These are phyloP conservation scores for Annulohypoxylon nitens DNA, from an alignment of 495 filamentous ascomycete genomes.

Conservation along the genomic window DNA sequence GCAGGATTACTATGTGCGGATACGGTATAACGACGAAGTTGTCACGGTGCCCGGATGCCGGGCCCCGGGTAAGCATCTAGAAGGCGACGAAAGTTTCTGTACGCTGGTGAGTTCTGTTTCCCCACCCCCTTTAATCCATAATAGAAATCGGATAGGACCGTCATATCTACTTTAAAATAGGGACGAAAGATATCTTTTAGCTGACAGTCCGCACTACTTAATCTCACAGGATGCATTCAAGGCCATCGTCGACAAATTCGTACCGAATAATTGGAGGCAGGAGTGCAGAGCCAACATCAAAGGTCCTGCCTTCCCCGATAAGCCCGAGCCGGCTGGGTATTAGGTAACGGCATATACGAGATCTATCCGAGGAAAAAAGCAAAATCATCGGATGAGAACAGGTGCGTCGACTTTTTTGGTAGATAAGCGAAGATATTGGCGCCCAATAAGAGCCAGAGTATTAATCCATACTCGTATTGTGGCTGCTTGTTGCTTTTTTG, in stretches of 20 bases:
- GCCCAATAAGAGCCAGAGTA: neutral
- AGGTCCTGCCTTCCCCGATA: slow-evolving; percentile 64
- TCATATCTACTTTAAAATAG: neutral
- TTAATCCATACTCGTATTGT: neutral
- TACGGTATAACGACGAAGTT: slow-evolving; percentile 89
- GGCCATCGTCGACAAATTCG: slow-evolving; percentile 88
- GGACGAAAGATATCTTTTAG: neutral
- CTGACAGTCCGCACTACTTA: slow-evolving; percentile 14
- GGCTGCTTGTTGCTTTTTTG: neutral
- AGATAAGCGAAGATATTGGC: neutral
- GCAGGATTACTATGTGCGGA: slow-evolving; percentile 87
- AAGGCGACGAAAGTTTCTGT: slow-evolving; percentile 92
- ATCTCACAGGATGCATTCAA: slow-evolving; percentile 83
- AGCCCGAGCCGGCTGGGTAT: slow-evolving; percentile 68
- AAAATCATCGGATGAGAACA: neutral
- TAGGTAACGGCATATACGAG: slow-evolving; percentile 40
- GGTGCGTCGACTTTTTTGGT: neutral
- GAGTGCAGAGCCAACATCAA: slow-evolving; percentile 78
- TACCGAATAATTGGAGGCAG: slow-evolving; percentile 81
- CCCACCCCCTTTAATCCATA: neutral
- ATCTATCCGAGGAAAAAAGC: neutral
- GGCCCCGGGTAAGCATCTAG: slow-evolving; percentile 81
- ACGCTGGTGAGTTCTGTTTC: slow-evolving; percentile 74
- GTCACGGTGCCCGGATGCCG: slow-evolving; percentile 86
- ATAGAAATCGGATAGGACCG: neutral